Base-by-base conservation (phyloP, 1,139 yeast species). In the Suhomyces taliae region DNA sequence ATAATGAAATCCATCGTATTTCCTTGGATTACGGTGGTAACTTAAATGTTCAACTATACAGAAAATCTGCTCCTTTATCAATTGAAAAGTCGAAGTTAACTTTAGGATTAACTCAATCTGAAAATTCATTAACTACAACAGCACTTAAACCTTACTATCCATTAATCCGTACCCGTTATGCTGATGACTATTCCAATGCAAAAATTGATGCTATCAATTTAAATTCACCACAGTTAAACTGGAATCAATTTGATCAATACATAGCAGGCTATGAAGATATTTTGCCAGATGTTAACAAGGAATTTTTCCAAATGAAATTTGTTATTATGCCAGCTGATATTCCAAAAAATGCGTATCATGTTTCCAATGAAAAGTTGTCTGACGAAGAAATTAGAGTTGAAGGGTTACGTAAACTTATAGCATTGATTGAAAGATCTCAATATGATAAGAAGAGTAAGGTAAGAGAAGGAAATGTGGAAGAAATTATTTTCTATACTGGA, bases 191-290 rank as follows among this genome's bases (percentile, higher is more conserved):
- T 59, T 68, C 80, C n/a, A 74, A 79, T 2, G 78, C 89, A 0
- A 72, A 71, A 48, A 76, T 85, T 8, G 83, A 83, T 53, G 80
- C 83, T 4, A 69, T 81, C 15, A 78, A 79, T 45, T 74, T 72
- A 5, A 72, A 73, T 39, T 78, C 87, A 1, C 68, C 80, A 38
- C 72, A 75, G 14, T 80, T 83, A 52, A 90, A 91, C 53, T 95
- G 99, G 99, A 91, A 91, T 58, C 87, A 85, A 53, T 76, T 90
- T 52, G 99, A 95, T 67, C 97, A 90, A 61, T 78, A 82, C 27
- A 66, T 93, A 26, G 97, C 98, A 1, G 99, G 99, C 0, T 89
- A 86, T 63, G 90, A 86, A 35, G 96, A 89, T 57, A 79, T 82
- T 1, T 70, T 78, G 57, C 77, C 80, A 27, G 75, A 81, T 36